Conservation (phyloP, 2,329 filamentous ascomycete genomes). For the Hymenoscyphus albidus region DNA sequence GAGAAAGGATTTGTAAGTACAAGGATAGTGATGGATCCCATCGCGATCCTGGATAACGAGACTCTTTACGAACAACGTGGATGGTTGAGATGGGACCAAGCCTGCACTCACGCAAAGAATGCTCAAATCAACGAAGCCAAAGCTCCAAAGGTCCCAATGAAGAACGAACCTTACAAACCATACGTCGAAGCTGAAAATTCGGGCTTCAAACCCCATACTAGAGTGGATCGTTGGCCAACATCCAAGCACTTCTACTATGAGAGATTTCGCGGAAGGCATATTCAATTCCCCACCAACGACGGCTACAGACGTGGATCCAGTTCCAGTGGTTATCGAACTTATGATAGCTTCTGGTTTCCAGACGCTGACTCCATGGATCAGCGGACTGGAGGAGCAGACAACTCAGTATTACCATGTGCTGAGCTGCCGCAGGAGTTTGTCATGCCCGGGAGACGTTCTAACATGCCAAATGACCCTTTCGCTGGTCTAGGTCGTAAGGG, state of each 20-base stretch:
- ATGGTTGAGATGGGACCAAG: conserved; percentile 18
- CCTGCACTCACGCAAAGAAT: conserved; percentile 4
- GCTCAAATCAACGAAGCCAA: neutral
- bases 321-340: neutral
- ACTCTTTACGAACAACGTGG: conserved; percentile 16
- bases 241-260: conserved; percentile 26
- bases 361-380: conserved; percentile 9
- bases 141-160: neutral
- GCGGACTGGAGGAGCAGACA: neutral
- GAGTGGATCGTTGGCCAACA: conserved; percentile 22
- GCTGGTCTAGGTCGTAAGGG: too few relatives aligned
- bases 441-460: neutral
- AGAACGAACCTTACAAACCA: conserved; percentile 9
- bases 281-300: neutral
- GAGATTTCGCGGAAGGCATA: conserved; percentile 14
- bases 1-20: conserved; percentile 16
- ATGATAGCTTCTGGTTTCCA: conserved; percentile 4
- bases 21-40: conserved; percentile 19
- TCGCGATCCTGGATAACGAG: conserved; percentile 16
- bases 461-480: too few relatives aligned
- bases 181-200: neutral
- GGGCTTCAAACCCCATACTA: neutral
- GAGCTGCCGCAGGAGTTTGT: neutral
- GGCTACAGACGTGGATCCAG: neutral
- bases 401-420: conserved; percentile 5